Percentiles rank a stretch among this genome's conserved stretches.
Conservation (phyloP, 768 basidiomycete genomes). For the Leccinum broughii region DNA sequence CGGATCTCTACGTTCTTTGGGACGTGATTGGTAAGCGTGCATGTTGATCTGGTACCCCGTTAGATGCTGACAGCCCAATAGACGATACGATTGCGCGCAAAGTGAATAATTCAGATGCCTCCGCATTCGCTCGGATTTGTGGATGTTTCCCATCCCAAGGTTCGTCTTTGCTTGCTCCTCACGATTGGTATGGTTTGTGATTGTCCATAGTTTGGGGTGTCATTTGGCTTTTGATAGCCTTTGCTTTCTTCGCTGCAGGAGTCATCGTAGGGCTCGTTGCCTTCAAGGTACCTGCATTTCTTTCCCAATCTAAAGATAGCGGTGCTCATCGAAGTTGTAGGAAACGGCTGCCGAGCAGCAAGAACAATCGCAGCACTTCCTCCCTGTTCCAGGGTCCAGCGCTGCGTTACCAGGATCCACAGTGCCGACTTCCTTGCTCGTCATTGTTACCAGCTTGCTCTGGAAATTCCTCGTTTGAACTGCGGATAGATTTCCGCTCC, state of each 20-base stretch:
- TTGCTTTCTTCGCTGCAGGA: constrained; percentile 72
- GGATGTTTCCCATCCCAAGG: constrained; percentile 86
- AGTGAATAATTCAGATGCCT: constrained; percentile 86
- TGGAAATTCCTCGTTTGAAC: constrained; percentile 26
- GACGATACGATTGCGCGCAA: constrained; percentile 86
- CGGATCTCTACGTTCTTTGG: constrained; percentile 84
- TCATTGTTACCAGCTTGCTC: constrained; percentile 23
- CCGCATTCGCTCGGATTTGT: constrained; percentile 79
- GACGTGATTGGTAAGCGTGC: constrained; percentile 72
- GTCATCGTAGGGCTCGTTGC: constrained; percentile 75
- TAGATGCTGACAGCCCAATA: constrained; percentile 24
- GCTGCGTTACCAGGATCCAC: constrained; percentile 34
- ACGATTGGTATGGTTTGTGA: constrained; percentile 5
- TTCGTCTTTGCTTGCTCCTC: constrained; percentile 23
- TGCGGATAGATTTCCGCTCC: background rate
- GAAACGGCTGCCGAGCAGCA: constrained; percentile 60
- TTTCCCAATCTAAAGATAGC: background rate
- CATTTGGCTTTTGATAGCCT: constrained; percentile 78
- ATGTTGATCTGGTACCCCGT: background rate
- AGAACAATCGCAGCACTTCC: constrained; percentile 51
- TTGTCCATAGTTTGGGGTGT: constrained; percentile 74
- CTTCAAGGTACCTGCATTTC: constrained; percentile 67
- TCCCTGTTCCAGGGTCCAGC: constrained; percentile 58
- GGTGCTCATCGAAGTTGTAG: constrained; percentile 34
- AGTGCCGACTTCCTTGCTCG: constrained; percentile 24